phyloP scores from a whole-genome alignment of 306 rosid species.

The Malus fusca region DNA sequence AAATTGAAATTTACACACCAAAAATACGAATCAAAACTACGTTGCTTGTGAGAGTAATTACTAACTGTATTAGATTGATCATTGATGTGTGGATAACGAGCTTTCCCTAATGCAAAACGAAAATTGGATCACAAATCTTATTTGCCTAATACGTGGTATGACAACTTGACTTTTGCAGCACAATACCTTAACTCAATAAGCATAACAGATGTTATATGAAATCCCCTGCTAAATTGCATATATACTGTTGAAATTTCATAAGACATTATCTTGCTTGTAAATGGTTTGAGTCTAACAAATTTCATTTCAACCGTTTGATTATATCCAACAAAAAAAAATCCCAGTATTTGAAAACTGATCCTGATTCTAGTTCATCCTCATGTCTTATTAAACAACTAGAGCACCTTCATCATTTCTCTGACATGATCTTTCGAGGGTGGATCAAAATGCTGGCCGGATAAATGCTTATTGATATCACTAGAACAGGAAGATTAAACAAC shows the following conservation, averaged over 20 bases:
- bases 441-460: slow-evolving; percentile 80
- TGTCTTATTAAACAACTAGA: background rate
- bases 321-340: background rate
- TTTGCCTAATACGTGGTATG: background rate
- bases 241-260: background rate
- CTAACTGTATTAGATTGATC: background rate
- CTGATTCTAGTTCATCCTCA: too few relatives aligned
- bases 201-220: background rate
- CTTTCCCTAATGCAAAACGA: background rate
- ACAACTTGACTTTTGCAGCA: background rate
- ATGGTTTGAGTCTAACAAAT: background rate
- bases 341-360: too few relatives aligned
- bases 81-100: background rate
- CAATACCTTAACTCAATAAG: background rate
- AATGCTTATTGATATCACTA: slow-evolving; percentile 75
- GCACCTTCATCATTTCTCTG: slow-evolving; percentile 52
- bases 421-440: slow-evolving; percentile 66
- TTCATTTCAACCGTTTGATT: background rate
- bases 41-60: too few relatives aligned
- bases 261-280: background rate
- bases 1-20: background rate
- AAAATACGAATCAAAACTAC: too few relatives aligned
- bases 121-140: background rate
- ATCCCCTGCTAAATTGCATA: background rate
- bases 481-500: background rate